Evolutionary conservation across 192 early-diverging fungal genomes (phyloP).

Genomic region (Jimgerdemannia flammicorona): DNA sequence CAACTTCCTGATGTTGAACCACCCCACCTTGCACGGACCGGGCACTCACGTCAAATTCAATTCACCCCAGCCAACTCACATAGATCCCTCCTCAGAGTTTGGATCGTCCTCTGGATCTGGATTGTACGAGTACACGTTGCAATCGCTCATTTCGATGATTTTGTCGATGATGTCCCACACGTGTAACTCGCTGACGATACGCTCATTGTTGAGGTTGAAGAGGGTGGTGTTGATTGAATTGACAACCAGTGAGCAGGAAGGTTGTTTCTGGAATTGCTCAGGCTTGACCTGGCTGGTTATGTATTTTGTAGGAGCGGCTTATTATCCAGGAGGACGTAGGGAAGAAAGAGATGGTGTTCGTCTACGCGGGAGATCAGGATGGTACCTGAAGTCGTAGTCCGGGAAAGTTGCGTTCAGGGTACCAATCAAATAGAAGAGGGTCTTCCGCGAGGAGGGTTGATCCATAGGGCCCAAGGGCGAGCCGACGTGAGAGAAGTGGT

Average conservation of each 20-base stretch:
- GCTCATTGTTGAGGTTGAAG: slow-evolving; percentile 73
- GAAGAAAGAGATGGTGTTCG: too few species aligned
- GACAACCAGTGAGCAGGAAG: slow-evolving; percentile 63
- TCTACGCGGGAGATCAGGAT: too few species aligned
- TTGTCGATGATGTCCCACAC: slow-evolving; percentile 90
- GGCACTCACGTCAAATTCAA: slow-evolving; percentile 9
- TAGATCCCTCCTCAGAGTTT: slow-evolving; percentile 68
- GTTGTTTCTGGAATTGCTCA: slow-evolving; percentile 74
- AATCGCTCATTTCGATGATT: slow-evolving; percentile 74
- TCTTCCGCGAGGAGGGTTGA: slow-evolving; percentile 77
- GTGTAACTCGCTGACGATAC: slow-evolving; percentile 51
- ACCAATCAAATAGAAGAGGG: slow-evolving; percentile 91
- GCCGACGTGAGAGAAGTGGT: slow-evolving; percentile 59
- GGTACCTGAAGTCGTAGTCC: slow-evolving; percentile 85
- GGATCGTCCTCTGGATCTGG: slow-evolving; percentile 88
- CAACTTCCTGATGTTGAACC: neutral
- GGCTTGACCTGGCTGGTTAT: slow-evolving; percentile 60
- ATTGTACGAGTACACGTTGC: slow-evolving; percentile 88
- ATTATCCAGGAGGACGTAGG: slow-evolving; percentile 53
- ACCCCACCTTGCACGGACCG: slow-evolving; percentile 11
- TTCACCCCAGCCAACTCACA: slow-evolving; percentile 22
- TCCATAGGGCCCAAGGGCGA: slow-evolving; percentile 89
- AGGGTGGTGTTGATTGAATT: slow-evolving; percentile 86
- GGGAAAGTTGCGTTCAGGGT: slow-evolving; percentile 96
- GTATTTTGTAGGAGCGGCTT: neutral